phyloP scores from a whole-genome alignment of 768 basidiomycete species.

The Lentinula detonsa region DNA sequence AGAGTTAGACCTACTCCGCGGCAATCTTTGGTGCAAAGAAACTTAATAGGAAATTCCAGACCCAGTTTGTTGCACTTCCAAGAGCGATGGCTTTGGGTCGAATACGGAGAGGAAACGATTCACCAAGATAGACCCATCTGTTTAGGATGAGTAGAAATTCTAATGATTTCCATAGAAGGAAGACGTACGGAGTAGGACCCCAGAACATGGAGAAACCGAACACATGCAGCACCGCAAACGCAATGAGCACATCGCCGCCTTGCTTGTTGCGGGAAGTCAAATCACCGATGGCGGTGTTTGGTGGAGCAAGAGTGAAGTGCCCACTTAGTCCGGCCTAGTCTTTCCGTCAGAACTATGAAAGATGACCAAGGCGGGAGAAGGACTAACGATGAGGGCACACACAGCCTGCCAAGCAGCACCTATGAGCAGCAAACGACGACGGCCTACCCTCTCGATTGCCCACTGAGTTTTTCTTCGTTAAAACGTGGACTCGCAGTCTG shows the following conservation, averaged over 20 bases:
- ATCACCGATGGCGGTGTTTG: slow-evolving; percentile 35
- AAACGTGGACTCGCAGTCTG: not conserved
- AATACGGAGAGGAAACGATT: slow-evolving; percentile 78
- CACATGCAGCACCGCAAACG: slow-evolving; percentile 76
- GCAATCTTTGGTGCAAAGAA: slow-evolving; percentile 72
- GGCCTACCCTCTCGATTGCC: slow-evolving; percentile 66
- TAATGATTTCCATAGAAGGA: not conserved
- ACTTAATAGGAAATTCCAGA: slow-evolving; percentile 72
- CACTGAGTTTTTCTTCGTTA: slow-evolving; percentile 29
- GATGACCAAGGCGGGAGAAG: not conserved
- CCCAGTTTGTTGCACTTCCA: slow-evolving; percentile 60
- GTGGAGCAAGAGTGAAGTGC: slow-evolving; percentile 56
- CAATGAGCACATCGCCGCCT: slow-evolving; percentile 62
- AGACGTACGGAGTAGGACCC: slow-evolving; percentile 60
- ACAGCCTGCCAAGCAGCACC: slow-evolving; percentile 56
- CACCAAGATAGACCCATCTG: slow-evolving; percentile 70
- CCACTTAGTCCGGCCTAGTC: slow-evolving; percentile 62
- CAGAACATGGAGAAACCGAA: slow-evolving; percentile 69
- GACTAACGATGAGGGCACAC: slow-evolving; percentile 54
- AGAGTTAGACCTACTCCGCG: slow-evolving; percentile 29
- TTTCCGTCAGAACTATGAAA: not conserved
- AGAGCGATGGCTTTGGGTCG: slow-evolving; percentile 74
- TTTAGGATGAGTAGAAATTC: not conserved
- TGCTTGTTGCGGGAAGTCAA: slow-evolving; percentile 51
- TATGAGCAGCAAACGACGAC: slow-evolving; percentile 60